Evolutionary conservation across 225 moss, liverwort and hornwort genomes (phyloP).

Genomic region (Climacium dendroides): DNA sequence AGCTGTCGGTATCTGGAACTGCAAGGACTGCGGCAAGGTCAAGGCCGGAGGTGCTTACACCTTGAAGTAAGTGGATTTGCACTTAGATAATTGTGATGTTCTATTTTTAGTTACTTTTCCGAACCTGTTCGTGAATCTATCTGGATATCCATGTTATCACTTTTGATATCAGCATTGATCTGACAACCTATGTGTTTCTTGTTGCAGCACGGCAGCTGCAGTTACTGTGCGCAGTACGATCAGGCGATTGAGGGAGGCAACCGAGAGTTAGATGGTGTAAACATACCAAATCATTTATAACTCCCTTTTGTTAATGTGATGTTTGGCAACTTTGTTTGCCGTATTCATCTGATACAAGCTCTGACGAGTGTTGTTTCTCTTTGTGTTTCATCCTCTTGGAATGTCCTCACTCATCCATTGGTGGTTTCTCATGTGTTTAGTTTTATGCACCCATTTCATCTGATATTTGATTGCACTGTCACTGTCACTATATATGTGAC

Average conservation of each 20-base stretch:
- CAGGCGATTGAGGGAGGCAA: conserved; percentile 68
- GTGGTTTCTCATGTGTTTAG: not conserved
- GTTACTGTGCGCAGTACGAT: conserved; percentile 85
- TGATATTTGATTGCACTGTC: not conserved
- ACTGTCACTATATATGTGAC: not conserved
- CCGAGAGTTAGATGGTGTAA: conserved; percentile 36
- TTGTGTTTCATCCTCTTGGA: not conserved
- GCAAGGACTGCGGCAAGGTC: conserved; percentile 78
- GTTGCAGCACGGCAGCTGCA: conserved; percentile 63
- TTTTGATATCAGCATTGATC: not conserved
- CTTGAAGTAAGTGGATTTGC: conserved; percentile 46
- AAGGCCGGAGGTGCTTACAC: conserved; percentile 86
- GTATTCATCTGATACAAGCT: not conserved
- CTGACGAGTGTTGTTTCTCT: not conserved
- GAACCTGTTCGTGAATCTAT: not conserved
- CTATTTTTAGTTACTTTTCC: no score
- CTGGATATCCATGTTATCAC: not conserved
- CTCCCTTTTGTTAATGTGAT: not conserved
- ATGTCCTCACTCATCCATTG: not conserved
- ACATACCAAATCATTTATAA: not conserved
- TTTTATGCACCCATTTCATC: not conserved
- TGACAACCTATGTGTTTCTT: not conserved
- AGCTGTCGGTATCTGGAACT: conserved; percentile 76
- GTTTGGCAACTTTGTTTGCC: not conserved
- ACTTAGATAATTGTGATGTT: not conserved